A percentile compares a stretch with the other conserved stretches of the same genome.
Evolutionary conservation across 1,139 yeast genomes (phyloP).

Genomic region (Wickerhamomyces sp.): DNA sequence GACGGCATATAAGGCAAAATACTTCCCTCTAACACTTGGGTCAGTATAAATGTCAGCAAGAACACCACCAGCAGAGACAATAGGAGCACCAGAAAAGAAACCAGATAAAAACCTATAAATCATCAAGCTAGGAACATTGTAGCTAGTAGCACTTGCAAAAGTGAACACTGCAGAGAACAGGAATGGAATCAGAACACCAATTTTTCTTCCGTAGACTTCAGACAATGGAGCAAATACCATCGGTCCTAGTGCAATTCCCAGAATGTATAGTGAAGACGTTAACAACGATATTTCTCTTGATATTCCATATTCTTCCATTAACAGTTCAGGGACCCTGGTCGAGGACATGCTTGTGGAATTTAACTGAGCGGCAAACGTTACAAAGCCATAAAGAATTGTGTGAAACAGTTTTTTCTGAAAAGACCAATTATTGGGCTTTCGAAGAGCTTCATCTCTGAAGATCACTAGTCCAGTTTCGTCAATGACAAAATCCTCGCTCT

Average conservation of each 20-base stretch:
- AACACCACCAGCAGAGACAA: slow-evolving; percentile 53
- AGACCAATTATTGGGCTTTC: slow-evolving; percentile 35
- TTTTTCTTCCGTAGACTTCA: slow-evolving; percentile 43
- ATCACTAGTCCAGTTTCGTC: slow-evolving; percentile 12
- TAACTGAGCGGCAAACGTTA: slow-evolving; percentile 41
- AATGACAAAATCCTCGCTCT: slow-evolving; percentile 6
- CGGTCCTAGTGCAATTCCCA: slow-evolving; percentile 43
- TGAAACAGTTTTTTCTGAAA: slow-evolving; percentile 30
- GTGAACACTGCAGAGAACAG: slow-evolving; percentile 44
- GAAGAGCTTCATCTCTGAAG: slow-evolving; percentile 24
- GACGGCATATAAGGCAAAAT: slow-evolving; percentile 38
- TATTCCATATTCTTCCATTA: slow-evolving; percentile 30
- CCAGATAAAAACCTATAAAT: slow-evolving; percentile 48
- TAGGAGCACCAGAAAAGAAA: slow-evolving; percentile 48
- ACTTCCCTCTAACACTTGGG: slow-evolving; percentile 19
- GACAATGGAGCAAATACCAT: slow-evolving; percentile 40
- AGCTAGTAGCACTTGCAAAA: slow-evolving; percentile 46
- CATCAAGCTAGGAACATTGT: slow-evolving; percentile 41
- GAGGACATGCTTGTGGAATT: slow-evolving; percentile 37
- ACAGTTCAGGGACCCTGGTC: slow-evolving; percentile 22
- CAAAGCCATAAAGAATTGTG: slow-evolving; percentile 36
- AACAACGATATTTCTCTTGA: slow-evolving; percentile 33
- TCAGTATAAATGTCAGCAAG: slow-evolving; percentile 37
- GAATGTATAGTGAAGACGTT: slow-evolving; percentile 43
- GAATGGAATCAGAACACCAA: slow-evolving; percentile 37